A percentile compares a stretch with the other conserved stretches of the same genome.
Conservation (phyloP, 2,329 filamentous ascomycete species). For the Aspergillaceae sp. region DNA sequence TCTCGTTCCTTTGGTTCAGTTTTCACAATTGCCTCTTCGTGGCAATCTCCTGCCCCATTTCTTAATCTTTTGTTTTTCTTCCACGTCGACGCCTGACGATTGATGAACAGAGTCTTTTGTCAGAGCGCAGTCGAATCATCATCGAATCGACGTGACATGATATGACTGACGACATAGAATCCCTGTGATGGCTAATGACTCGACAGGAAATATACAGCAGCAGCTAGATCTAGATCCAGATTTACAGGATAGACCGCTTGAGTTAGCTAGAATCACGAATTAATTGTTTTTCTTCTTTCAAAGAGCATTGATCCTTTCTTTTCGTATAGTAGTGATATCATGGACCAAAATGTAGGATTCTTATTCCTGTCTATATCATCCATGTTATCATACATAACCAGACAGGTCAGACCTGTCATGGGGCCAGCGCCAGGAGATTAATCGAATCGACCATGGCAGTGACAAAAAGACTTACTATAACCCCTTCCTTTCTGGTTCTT, state of each 20-base stretch:
- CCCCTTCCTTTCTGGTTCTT: constrained; percentile 2
- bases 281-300: too few relatives aligned
- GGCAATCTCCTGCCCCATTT: constrained; percentile 1
- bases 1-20: not conserved
- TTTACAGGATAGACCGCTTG: constrained; percentile 8
- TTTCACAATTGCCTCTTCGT: not conserved
- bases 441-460: too few relatives aligned
- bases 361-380: not conserved
- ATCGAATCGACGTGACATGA: constrained; percentile 3
- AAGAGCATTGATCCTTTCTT: too few relatives aligned
- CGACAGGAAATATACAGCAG: constrained; percentile 2
- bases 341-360: not conserved
- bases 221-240: constrained; percentile 4
- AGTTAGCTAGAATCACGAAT: not conserved
- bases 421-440: too few relatives aligned
- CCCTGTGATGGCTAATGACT: constrained; percentile 10
- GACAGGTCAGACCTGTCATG: not conserved
- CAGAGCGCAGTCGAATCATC: not conserved
- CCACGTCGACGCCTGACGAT: constrained; percentile 2
- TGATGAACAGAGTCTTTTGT: not conserved
- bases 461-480: too few relatives aligned
- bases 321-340: too few relatives aligned
- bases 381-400: too few relatives aligned
- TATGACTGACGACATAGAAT: not conserved
- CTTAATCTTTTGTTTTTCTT: not conserved